Conservation (phyloP, 1,284 basidiomycete species). For the Apiotrichum porosum region DNA sequence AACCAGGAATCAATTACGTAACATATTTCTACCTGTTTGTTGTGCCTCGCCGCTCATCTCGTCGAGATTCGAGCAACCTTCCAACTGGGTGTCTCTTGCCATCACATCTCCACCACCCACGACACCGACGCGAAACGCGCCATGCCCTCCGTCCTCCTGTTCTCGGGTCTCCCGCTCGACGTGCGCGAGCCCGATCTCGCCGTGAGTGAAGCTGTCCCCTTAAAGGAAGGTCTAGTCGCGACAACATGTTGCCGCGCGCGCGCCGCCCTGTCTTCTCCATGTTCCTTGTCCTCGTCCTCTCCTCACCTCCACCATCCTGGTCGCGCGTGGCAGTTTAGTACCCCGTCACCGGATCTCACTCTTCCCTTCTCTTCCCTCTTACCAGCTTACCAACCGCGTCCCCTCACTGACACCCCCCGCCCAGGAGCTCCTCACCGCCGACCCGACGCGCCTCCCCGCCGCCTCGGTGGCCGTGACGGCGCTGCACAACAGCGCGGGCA, state of each 20-base stretch:
- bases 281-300: neutral
- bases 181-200: slow-evolving; percentile 34
- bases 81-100: too few relatives aligned
- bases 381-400: too few relatives aligned
- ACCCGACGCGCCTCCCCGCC: slow-evolving; percentile 25
- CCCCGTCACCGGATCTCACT: too few relatives aligned
- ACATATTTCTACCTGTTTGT: too few relatives aligned
- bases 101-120: too few relatives aligned
- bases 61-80: too few relatives aligned
- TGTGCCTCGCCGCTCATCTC: neutral
- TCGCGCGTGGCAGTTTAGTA: too few relatives aligned
- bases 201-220: slow-evolving; percentile 20
- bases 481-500: slow-evolving; percentile 23
- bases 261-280: neutral
- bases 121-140: too few relatives aligned
- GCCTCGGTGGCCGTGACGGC: slow-evolving; percentile 25
- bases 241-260: too few relatives aligned
- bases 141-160: slow-evolving; percentile 29
- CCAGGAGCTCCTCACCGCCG: slow-evolving; percentile 32
- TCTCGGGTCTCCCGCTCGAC: slow-evolving; percentile 38
- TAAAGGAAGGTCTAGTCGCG: too few relatives aligned
- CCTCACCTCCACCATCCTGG: neutral
- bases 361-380: too few relatives aligned
- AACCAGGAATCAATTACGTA: too few relatives aligned
- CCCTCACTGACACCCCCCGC: neutral